These are phyloP conservation scores for Coemansia sp. DNA, from an alignment of 192 early-diverging fungal species.

Conservation along the genomic window DNA sequence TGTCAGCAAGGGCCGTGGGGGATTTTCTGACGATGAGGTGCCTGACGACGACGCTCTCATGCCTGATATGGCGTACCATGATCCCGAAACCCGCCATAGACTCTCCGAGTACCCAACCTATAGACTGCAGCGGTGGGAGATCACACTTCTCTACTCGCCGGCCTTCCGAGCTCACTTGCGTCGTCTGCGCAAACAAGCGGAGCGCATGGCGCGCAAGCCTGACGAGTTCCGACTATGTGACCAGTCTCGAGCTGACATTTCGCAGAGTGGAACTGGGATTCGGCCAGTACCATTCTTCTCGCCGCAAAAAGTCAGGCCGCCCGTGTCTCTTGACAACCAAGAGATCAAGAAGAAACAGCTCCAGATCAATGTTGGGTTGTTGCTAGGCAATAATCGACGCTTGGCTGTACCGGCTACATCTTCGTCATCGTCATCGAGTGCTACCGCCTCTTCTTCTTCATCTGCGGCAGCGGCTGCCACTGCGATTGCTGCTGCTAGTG, in stretches of 20 bases:
- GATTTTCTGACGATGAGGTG: slow-evolving; percentile 29
- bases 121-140: slow-evolving; percentile 55
- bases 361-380: slow-evolving; percentile 45
- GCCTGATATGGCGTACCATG: slow-evolving; percentile 45
- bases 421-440: slow-evolving; percentile 4
- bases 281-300: slow-evolving; percentile 54
- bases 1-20: not conserved
- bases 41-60: slow-evolving; percentile 18
- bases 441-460: not conserved
- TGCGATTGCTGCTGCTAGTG: not conserved
- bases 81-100: slow-evolving; percentile 38
- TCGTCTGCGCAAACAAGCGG: slow-evolving; percentile 40
- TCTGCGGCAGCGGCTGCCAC: not conserved
- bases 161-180: slow-evolving; percentile 41
- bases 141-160: slow-evolving; percentile 43
- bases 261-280: slow-evolving; percentile 12
- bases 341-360: slow-evolving; percentile 54
- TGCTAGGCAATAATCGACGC: slow-evolving; percentile 34
- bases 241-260: slow-evolving; percentile 19
- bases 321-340: slow-evolving; percentile 35
- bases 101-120: slow-evolving; percentile 48
- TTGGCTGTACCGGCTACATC: slow-evolving; percentile 1
- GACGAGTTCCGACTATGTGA: slow-evolving; percentile 47
- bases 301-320: slow-evolving; percentile 41
- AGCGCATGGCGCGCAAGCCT: slow-evolving; percentile 24